Base-by-base conservation (phyloP, 192 early-diverging fungal genomes). In the Geranomyces variabilis region DNA sequence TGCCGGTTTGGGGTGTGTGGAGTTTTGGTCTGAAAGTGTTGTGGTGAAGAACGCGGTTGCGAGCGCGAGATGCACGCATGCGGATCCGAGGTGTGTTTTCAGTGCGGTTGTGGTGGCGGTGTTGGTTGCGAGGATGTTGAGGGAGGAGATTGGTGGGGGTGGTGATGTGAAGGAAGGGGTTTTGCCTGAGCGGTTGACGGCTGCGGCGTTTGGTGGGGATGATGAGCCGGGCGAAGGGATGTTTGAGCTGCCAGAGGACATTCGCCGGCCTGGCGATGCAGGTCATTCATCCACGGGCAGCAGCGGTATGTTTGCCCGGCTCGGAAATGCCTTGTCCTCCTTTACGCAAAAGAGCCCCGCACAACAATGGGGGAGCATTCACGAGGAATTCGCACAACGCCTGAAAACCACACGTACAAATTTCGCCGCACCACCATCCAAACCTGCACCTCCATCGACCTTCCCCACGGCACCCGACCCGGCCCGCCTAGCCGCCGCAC, bases 31-130 rank as follows among this genome's bases (percentile, higher is more conserved):
- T 30, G 49, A 53, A 15, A 26, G 21, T 5, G 62, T 73, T 17
- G 73, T 74, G 21, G 13, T 45, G 9, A 14, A 21, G 48, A 69
- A 56, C 41, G 56, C 67, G 14, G 56, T 45, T 1, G 69, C 69
- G 24, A 73, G 63, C 49, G 73, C 75, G 36, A 56, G 59, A 19
- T 62, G 79, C 44, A 85, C 84, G 13, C 84, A 85, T 45, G 77
- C 84, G 24, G 84, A 85, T 47, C 77, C 76, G 17, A 31, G 81
- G 0, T 83, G 79, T 65, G 69, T 83, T 30, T 66, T 77, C 21
- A 73, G 75, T 12, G 80, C 76, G 44, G 72, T 79, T 2, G 77
- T 85, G 59, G 73, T 80, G 0, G 70, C 69, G 9, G 74, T 64
- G 31, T 29, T 64, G 21, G 28, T 64, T 4, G 22, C 58, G 28